phyloP scores from a whole-genome alignment of 257 asterid species.

The Ehretia macrophylla region DNA sequence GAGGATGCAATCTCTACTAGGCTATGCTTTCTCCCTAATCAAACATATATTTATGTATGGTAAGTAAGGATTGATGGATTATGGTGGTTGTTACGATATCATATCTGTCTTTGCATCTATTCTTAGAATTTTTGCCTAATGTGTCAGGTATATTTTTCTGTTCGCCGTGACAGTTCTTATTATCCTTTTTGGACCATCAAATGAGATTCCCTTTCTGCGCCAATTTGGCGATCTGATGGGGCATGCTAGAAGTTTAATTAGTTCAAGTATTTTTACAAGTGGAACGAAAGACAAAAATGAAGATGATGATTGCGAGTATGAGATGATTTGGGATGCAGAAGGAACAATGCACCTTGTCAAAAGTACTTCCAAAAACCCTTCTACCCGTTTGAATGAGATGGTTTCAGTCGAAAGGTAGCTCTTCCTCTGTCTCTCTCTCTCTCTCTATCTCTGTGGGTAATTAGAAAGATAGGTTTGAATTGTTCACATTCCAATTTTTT shows the following conservation, averaged over 20 bases:
- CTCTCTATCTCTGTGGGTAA: background rate
- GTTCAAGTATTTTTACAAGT: constrained; percentile 35
- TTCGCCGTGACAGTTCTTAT: constrained; percentile 58
- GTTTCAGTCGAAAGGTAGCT: constrained; percentile 59
- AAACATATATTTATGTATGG: constrained; percentile 76
- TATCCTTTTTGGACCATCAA: constrained; percentile 63
- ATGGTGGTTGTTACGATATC: background rate
- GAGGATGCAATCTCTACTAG: constrained; percentile 44
- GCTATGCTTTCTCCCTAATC: constrained; percentile 91
- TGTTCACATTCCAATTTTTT: too few species aligned
- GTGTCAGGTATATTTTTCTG: constrained; percentile 71
- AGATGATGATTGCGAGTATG: constrained; percentile 79
- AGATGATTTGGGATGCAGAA: constrained; percentile 94
- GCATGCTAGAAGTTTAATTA: constrained; percentile 28
- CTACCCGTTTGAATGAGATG: constrained; percentile 28
- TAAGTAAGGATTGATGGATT: constrained; percentile 18
- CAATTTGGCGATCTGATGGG: constrained; percentile 36
- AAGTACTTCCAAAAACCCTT: constrained; percentile 48
- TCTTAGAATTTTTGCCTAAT: constrained; percentile 22
- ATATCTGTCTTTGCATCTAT: background rate
- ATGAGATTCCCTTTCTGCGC: constrained; percentile 42
- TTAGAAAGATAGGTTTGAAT: too few species aligned
- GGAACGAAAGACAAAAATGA: constrained; percentile 67
- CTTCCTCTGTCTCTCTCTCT: background rate
- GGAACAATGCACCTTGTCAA: constrained; percentile 94